phyloP scores from a whole-genome alignment of 768 basidiomycete species.

The Pulveroboletus sp. region DNA sequence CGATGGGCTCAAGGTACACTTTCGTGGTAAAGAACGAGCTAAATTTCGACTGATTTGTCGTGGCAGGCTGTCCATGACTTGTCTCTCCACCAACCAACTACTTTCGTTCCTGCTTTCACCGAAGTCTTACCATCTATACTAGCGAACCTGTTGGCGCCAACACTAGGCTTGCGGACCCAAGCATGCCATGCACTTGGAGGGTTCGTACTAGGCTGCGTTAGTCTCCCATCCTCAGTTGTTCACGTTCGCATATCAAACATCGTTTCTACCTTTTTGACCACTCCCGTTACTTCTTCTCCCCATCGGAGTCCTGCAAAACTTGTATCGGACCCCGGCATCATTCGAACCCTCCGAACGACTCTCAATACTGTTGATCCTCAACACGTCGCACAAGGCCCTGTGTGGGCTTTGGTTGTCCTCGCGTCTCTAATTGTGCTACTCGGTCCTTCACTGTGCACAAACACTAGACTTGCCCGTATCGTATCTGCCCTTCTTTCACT shows the following conservation, averaged over 20 bases:
- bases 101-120: constrained; percentile 66
- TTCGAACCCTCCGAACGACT: constrained; percentile 64
- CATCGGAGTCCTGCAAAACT: constrained; percentile 34
- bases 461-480: constrained; percentile 40
- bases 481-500: constrained; percentile 48
- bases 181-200: constrained; percentile 76
- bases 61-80: constrained; percentile 69
- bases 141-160: constrained; percentile 57
- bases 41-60: constrained; percentile 7
- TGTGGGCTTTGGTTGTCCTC: constrained; percentile 70
- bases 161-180: constrained; percentile 59
- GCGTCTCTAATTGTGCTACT: constrained; percentile 64
- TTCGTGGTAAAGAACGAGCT: constrained; percentile 2
- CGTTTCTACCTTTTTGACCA: constrained; percentile 46
- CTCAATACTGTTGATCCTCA: constrained; percentile 49
- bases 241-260: constrained; percentile 52
- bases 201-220: constrained; percentile 50
- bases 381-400: constrained; percentile 68
- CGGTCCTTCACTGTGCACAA: constrained; percentile 47
- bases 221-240: constrained; percentile 41
- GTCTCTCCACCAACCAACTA: constrained; percentile 52
- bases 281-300: constrained; percentile 33
- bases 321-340: constrained; percentile 45
- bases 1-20: constrained; percentile 69
- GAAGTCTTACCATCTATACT: constrained; percentile 59